These are phyloP conservation scores for Chrysanthemum lavandulifolium DNA, from an alignment of 129 eudicot genomes.

Conservation along the genomic window DNA sequence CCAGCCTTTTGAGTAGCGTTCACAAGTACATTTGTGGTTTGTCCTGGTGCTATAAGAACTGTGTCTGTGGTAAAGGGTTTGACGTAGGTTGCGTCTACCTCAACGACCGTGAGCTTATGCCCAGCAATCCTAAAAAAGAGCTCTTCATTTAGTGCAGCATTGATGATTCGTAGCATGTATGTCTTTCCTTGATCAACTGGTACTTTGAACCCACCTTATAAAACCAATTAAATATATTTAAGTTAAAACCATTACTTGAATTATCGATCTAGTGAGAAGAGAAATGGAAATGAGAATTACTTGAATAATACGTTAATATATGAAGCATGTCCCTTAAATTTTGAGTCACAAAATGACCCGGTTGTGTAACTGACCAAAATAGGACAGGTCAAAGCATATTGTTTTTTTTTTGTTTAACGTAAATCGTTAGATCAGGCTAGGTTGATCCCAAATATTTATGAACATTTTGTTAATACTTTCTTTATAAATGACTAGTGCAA, in stretches of 20 bases:
- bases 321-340: neutral
- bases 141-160: conserved; percentile 82
- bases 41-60: conserved; percentile 66
- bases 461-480: neutral
- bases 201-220: conserved; percentile 55
- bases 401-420: neutral
- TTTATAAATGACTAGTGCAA: no score
- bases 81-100: conserved; percentile 69
- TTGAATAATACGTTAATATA: no score
- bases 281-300: no score
- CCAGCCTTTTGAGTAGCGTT: conserved; percentile 39
- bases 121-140: conserved; percentile 64
- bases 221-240: neutral
- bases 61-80: conserved; percentile 64
- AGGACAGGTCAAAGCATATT: neutral
- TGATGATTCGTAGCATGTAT: conserved; percentile 62
- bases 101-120: conserved; percentile 69
- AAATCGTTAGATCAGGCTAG: neutral
- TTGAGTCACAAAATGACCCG: neutral
- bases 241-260: neutral
- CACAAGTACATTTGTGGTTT: conserved; percentile 63
- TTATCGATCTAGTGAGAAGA: no score
- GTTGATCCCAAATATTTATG: neutral
- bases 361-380: neutral
- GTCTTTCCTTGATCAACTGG: conserved; percentile 57